These are phyloP conservation scores for Dictyostelium firmibasis DNA, from an alignment of 78 protist genomes.

Conservation along the genomic window DNA sequence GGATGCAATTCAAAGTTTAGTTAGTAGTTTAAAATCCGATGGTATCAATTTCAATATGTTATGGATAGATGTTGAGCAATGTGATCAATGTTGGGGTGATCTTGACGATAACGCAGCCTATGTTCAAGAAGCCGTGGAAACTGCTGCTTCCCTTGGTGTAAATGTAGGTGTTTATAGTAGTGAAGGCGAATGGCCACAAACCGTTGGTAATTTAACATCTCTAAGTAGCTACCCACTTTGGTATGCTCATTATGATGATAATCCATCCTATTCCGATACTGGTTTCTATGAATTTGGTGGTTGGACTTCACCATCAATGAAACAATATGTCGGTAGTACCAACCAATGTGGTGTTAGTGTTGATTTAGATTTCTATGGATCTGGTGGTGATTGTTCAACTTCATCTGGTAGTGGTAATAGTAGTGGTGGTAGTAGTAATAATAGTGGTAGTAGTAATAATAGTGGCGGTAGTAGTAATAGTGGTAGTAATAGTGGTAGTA, in stretches of 20 bases:
- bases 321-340: slow-evolving; percentile 10
- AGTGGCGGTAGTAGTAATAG: too few relatives aligned
- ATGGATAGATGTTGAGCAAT: slow-evolving; percentile 61
- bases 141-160: not conserved
- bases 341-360: slow-evolving; percentile 38
- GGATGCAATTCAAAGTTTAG: slow-evolving; percentile 5
- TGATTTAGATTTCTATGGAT: not conserved
- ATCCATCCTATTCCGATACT: slow-evolving; percentile 9
- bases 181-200: slow-evolving; percentile 24
- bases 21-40: not conserved
- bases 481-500: too few relatives aligned
- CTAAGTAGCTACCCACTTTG: not conserved
- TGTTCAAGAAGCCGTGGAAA: slow-evolving; percentile 7
- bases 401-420: too few relatives aligned
- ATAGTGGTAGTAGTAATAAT: too few relatives aligned
- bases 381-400: not conserved
- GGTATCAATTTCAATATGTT: slow-evolving; percentile 2
- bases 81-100: slow-evolving; percentile 45
- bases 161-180: slow-evolving; percentile 14
- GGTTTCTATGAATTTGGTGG: slow-evolving; percentile 45
- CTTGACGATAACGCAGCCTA: not conserved
- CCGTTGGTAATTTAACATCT: slow-evolving; percentile 10
- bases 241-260: slow-evolving; percentile 69
- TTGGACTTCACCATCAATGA: slow-evolving; percentile 50
- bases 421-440: too few relatives aligned